Conservation (phyloP, 1,284 basidiomycete species). For the Ustilago curta region DNA sequence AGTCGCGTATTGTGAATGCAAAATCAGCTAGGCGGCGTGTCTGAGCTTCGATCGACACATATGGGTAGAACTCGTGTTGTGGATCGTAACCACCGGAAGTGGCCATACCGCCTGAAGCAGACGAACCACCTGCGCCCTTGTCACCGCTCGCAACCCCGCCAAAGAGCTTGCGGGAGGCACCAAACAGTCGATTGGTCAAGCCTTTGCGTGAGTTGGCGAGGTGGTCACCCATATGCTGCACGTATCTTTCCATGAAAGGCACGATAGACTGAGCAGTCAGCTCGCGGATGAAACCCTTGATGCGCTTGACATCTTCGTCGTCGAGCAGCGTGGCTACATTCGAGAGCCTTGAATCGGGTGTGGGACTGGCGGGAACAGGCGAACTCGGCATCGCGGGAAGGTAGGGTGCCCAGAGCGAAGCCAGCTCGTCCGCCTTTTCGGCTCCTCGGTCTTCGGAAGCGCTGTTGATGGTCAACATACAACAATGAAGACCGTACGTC, state of each 20-base stretch:
- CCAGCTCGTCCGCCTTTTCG: conserved; percentile 20
- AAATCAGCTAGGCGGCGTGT: conserved; percentile 87
- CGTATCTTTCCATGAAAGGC: conserved; percentile 95
- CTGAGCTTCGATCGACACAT: conserved; percentile 71
- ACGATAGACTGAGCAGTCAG: conserved; percentile 89
- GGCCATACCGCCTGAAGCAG: conserved; percentile 55
- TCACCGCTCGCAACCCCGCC: conserved; percentile 60
- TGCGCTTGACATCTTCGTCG: conserved; percentile 82
- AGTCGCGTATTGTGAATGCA: conserved; percentile 90
- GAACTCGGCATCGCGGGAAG: conserved; percentile 14
- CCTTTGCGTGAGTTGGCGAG: conserved; percentile 85
- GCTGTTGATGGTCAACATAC: conserved; percentile 64
- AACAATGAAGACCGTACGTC: conserved; percentile 67
- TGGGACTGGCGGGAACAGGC: conserved; percentile 4
- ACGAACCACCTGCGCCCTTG: conserved; percentile 8
- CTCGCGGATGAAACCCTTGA: conserved; percentile 86
- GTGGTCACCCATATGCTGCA: conserved; percentile 92
- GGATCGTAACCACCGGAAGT: conserved; percentile 35
- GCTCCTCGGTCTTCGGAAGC: conserved; percentile 34
- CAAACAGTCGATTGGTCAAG: conserved; percentile 82
- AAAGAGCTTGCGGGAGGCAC: conserved; percentile 73
- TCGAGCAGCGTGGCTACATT: conserved; percentile 71
- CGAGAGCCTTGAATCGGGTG: background rate
- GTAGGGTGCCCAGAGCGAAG: conserved; percentile 25
- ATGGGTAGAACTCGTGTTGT: conserved; percentile 69